These are phyloP conservation scores for Xylaria castorea DNA, from an alignment of 495 filamentous ascomycete species.

Conservation along the genomic window DNA sequence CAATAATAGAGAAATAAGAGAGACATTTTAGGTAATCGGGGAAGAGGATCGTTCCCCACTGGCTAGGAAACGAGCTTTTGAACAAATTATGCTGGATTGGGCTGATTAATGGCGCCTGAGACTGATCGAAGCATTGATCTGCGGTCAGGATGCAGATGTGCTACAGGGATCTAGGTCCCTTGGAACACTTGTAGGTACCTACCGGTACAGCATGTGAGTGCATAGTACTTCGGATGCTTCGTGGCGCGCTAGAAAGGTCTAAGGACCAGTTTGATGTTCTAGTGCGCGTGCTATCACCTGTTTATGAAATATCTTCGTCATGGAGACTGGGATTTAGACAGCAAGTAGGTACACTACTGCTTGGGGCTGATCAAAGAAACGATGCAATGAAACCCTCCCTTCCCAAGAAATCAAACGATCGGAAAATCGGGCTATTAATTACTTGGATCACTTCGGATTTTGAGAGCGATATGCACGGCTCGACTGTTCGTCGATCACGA, in stretches of 20 bases:
- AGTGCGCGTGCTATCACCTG: slow-evolving; percentile 2
- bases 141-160: slow-evolving; percentile 27
- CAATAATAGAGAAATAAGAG: background rate
- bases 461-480: slow-evolving; percentile 20
- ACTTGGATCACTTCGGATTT: background rate
- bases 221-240: background rate
- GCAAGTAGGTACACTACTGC: background rate
- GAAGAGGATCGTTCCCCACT: slow-evolving; percentile 15
- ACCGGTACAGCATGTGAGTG: background rate
- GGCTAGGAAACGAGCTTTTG: slow-evolving; percentile 13
- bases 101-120: background rate
- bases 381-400: slow-evolving; percentile 20
- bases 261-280: slow-evolving; percentile 19
- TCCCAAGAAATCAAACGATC: background rate
- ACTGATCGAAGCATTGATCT: slow-evolving; percentile 23
- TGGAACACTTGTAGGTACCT: slow-evolving; percentile 1
- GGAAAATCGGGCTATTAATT: slow-evolving; percentile 7
- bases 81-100: slow-evolving; percentile 13
- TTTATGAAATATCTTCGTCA: slow-evolving; percentile 3
- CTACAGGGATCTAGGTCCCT: slow-evolving; percentile 23
- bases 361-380: slow-evolving; percentile 21
- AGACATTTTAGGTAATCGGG: slow-evolving; percentile 8
- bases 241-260: slow-evolving; percentile 19
- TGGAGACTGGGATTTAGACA: slow-evolving; percentile 10
- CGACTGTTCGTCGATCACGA: slow-evolving; percentile 22